Conservation (phyloP, 805 yeast genomes). For the Diddensiella santjacobensis region DNA sequence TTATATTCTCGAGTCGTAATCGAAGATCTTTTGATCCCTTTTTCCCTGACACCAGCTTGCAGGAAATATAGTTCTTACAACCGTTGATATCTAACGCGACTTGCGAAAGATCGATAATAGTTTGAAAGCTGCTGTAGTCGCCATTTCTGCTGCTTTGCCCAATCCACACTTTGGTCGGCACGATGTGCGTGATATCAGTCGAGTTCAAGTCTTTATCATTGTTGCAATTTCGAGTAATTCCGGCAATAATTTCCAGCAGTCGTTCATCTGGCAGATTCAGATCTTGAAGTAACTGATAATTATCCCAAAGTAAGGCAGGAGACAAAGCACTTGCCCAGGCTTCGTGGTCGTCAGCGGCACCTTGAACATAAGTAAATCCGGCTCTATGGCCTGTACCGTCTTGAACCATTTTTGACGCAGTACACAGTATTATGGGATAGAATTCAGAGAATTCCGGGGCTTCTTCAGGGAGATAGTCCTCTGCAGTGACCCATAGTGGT, state of each 20-base stretch:
- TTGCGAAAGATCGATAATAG: not conserved
- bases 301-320: constrained; percentile 56
- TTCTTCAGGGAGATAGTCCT: constrained; percentile 36
- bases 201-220: constrained; percentile 4
- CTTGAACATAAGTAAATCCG: constrained; percentile 72
- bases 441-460: constrained; percentile 35
- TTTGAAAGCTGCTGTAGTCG: not conserved
- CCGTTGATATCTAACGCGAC: not conserved
- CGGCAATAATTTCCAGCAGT: constrained; percentile 18
- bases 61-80: constrained; percentile 3
- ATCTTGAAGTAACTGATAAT: constrained; percentile 20
- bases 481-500: constrained; percentile 71
- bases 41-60: constrained; percentile 40
- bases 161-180: constrained; percentile 16
- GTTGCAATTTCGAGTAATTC: no score
- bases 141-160: constrained; percentile 2
- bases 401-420: constrained; percentile 59
- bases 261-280: constrained; percentile 9
- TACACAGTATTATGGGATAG: constrained; percentile 49
- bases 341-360: constrained; percentile 94
- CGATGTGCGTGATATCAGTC: constrained; percentile 1
- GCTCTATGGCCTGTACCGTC: constrained; percentile 49
- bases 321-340: constrained; percentile 64
- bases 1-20: constrained; percentile 42
- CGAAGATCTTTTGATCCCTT: constrained; percentile 65